A percentile compares a stretch with the other conserved stretches of the same genome.
Evolutionary conservation across 2,329 filamentous ascomycete species (phyloP).

Genomic region (Claviceps purpurea): DNA sequence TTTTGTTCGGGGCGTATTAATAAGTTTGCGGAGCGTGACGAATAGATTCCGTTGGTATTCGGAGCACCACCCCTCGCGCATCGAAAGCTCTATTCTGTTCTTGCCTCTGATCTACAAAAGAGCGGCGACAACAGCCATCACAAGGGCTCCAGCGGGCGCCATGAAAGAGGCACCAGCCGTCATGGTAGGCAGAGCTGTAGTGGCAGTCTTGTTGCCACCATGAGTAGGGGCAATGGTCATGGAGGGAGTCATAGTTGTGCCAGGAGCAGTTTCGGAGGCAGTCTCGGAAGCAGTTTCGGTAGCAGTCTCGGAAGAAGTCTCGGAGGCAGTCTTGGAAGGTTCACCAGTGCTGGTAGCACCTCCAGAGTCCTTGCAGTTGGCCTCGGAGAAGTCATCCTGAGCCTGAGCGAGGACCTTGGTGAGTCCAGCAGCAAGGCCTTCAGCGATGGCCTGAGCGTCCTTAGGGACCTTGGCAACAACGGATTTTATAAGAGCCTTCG

Average conservation of each 20-base stretch:
- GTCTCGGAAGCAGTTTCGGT: background rate
- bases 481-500: conserved; percentile 16
- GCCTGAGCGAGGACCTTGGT: conserved; percentile 12
- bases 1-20: background rate
- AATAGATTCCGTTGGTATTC: background rate
- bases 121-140: conserved; percentile 8
- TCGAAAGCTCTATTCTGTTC: background rate
- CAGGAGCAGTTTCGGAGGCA: background rate
- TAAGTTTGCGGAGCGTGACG: background rate
- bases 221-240: conserved; percentile 1
- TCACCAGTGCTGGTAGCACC: background rate
- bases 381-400: conserved; percentile 13
- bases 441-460: conserved; percentile 15
- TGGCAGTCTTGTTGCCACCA: conserved; percentile 1
- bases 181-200: conserved; percentile 2
- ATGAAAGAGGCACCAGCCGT: conserved; percentile 9
- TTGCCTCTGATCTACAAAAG: conserved; percentile 2
- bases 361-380: conserved; percentile 16
- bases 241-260: conserved; percentile 3
- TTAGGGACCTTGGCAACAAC: conserved; percentile 17
- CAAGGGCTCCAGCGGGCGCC: conserved; percentile 9
- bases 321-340: background rate
- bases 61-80: background rate
- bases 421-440: conserved; percentile 13
- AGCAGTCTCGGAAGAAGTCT: background rate